Evolutionary conservation across 129 eudicot species (phyloP).

Genomic region (Logfia minima): DNA sequence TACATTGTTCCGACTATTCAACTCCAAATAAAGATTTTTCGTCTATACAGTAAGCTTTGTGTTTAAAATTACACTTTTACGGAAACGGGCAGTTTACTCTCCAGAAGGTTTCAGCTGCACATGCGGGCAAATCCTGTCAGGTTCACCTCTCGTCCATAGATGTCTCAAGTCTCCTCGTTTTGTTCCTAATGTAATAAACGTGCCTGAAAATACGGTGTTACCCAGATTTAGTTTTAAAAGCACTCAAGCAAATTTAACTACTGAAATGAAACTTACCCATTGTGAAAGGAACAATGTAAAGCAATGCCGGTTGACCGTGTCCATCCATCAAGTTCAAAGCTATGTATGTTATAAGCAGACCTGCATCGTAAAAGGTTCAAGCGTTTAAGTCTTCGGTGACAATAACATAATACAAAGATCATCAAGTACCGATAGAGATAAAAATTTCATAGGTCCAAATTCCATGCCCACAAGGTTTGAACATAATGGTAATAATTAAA

Average conservation of each 20-base stretch:
- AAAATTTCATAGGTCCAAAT: too few relatives aligned
- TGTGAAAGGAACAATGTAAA: slow-evolving; percentile 43
- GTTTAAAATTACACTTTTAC: neutral
- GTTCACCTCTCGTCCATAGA: slow-evolving; percentile 78
- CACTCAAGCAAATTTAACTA: neutral
- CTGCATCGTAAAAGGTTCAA: slow-evolving; percentile 37
- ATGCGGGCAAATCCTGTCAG: slow-evolving; percentile 83
- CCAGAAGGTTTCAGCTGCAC: slow-evolving; percentile 56
- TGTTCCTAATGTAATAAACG: slow-evolving; percentile 62
- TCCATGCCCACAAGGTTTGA: too few relatives aligned
- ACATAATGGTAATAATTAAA: neutral
- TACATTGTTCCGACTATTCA: slow-evolving; percentile 1
- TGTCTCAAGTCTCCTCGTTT: slow-evolving; percentile 74
- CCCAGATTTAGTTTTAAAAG: neutral
- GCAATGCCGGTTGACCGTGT: slow-evolving; percentile 94
- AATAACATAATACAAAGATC: neutral
- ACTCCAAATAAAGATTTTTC: neutral
- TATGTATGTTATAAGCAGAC: slow-evolving; percentile 75
- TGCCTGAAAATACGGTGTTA: slow-evolving; percentile 49
- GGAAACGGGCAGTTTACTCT: slow-evolving; percentile 13
- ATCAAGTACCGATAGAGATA: neutral
- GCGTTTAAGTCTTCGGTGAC: neutral
- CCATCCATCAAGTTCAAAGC: slow-evolving; percentile 98
- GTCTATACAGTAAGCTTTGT: slow-evolving; percentile 1
- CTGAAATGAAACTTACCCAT: slow-evolving; percentile 25